Conservation (phyloP, 768 basidiomycete species). For the Hortiboletus flavorubellus region DNA sequence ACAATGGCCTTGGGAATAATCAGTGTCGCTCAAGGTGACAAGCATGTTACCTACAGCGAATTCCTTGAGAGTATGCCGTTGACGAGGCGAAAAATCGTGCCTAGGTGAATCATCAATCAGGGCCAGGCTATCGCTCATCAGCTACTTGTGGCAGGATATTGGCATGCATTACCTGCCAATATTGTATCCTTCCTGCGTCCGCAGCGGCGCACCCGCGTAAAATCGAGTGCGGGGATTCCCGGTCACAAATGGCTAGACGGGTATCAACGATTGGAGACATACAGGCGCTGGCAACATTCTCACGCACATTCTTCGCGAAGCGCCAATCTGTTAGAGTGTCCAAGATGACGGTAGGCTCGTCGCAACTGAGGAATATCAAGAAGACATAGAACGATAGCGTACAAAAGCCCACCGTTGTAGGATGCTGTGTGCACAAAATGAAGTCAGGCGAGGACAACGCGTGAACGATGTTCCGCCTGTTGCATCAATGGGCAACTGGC, state of each 20-base stretch:
- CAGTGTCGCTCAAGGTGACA: not conserved
- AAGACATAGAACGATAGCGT: not conserved
- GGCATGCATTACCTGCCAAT: constrained; percentile 66
- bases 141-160: not conserved
- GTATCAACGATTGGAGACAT: not conserved
- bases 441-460: constrained; percentile 52
- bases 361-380: constrained; percentile 46
- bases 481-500: not conserved
- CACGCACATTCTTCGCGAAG: constrained; percentile 74
- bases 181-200: constrained; percentile 88
- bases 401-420: constrained; percentile 56
- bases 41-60: constrained; percentile 57
- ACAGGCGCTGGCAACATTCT: not conserved
- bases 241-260: constrained; percentile 61
- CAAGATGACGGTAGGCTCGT: constrained; percentile 84
- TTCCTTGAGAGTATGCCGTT: constrained; percentile 90
- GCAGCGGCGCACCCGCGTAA: constrained; percentile 87
- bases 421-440: constrained; percentile 83
- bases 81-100: constrained; percentile 82
- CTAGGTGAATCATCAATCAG: constrained; percentile 82
- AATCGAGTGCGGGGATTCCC: constrained; percentile 73
- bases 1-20: constrained; percentile 56
- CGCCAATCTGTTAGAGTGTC: constrained; percentile 85
- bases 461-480: constrained; percentile 45
- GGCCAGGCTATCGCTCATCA: constrained; percentile 51